Base-by-base conservation (phyloP, 345 rosid species). In the Sisymbrium irio region DNA sequence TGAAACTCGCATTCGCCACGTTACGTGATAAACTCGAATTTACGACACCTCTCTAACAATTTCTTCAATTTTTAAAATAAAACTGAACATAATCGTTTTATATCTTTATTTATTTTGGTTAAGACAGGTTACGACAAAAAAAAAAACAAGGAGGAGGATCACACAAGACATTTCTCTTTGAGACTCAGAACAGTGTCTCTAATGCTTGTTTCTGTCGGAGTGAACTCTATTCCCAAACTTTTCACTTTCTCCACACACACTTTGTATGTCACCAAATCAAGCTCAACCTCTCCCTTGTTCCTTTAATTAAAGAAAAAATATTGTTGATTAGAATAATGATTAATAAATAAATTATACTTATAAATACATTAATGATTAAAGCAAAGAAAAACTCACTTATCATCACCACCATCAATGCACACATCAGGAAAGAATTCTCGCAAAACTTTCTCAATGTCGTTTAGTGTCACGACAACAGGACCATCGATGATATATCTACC, bases 1-100 rank as follows among this genome's bases (percentile, higher is more conserved):
- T 71, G 67, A 71, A 59, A 63, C 71, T 33, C 30, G 39, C 57
- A 64, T 64, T 22, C 33, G 77, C 71, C 71, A 54, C 71, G 64
- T 64, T 42, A 62, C 70, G 64, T 54, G 64, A 32, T 53, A 17
- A 72, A 62, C 46, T 63, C 19, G 11, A 14, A 14, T 30, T 42
- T 42, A 30, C 64, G 54, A 28, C 33, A 56, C 39, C 39, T 35
- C 25, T 22, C 3, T 10, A 35, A 35, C 39, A 6, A 33, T 33
- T 33, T 30, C 6, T 33, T 33, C 36, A 22, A 22, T 22, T 22
- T 22, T 22, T 1, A 22, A 22, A 22, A 22, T 22, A 22, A 22
- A 22, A 22, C 25, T 22, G 25, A 22, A 46, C 17, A 17, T 18
- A 14, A 18, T 17, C 17, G 25, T 17, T 46, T 46, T 22, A 17